These are phyloP conservation scores for Neofusicoccum cordaticola DNA, from an alignment of 2,329 filamentous ascomycete species.

Conservation along the genomic window DNA sequence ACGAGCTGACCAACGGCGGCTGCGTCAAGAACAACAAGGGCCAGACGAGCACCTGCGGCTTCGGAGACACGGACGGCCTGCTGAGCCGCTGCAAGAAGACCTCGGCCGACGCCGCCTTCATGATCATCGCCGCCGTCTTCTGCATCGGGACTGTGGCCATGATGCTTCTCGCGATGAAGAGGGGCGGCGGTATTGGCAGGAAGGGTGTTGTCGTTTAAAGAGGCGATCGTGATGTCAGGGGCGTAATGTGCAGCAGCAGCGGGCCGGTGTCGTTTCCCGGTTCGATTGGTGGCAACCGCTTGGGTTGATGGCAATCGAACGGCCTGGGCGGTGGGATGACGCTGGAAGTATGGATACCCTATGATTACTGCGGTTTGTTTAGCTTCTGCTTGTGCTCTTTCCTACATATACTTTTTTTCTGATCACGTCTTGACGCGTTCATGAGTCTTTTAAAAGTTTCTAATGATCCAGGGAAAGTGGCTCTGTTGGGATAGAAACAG, in stretches of 20 bases:
- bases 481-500: no score
- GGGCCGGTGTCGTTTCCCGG: background rate
- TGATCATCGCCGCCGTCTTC: slow-evolving; percentile 21
- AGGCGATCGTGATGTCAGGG: background rate
- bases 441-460: background rate
- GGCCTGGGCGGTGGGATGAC: background rate
- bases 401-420: no score
- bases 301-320: background rate
- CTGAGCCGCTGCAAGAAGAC: slow-evolving; percentile 21
- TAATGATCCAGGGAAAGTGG: no score
- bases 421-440: background rate
- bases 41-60: background rate
- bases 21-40: slow-evolving; percentile 13
- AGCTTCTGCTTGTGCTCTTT: background rate
- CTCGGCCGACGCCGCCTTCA: slow-evolving; percentile 24
- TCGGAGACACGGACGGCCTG: background rate
- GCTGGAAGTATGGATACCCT: background rate
- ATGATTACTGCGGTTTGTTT: background rate
- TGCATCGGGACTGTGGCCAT: background rate
- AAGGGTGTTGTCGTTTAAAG: slow-evolving; percentile 15
- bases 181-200: slow-evolving; percentile 9
- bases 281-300: no score
- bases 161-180: slow-evolving; percentile 11
- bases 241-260: background rate
- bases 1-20: slow-evolving; percentile 23